Evolutionary conservation across 2,329 filamentous ascomycete species (phyloP).

Genomic region (Trematosphaeria pertusa): DNA sequence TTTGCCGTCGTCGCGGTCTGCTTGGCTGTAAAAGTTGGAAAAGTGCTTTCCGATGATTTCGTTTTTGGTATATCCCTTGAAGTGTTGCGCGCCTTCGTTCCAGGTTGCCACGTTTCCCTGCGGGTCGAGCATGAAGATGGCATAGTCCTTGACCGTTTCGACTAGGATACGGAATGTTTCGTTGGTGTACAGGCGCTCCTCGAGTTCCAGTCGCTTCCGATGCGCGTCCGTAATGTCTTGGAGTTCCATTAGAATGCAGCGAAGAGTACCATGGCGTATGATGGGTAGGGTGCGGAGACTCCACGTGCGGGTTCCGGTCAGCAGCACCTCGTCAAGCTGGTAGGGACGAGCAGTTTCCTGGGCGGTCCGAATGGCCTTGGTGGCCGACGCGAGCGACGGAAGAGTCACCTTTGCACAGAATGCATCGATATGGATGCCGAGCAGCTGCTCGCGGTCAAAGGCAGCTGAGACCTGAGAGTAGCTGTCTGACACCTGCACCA

Average conservation of each 20-base stretch:
- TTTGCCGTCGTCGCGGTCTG: slow-evolving; percentile 59
- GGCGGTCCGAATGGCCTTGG: slow-evolving; percentile 48
- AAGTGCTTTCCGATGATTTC: slow-evolving; percentile 67
- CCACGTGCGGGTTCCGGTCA: slow-evolving; percentile 30
- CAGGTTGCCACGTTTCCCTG: slow-evolving; percentile 64
- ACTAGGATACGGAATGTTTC: slow-evolving; percentile 68
- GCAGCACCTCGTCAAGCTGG: slow-evolving; percentile 40
- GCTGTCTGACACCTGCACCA: slow-evolving; percentile 53
- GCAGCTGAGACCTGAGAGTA: slow-evolving; percentile 46
- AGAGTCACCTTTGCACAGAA: slow-evolving; percentile 46
- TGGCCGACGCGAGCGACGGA: slow-evolving; percentile 45
- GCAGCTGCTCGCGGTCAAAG: slow-evolving; percentile 40
- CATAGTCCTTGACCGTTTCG: slow-evolving; percentile 67
- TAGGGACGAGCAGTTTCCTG: slow-evolving; percentile 45
- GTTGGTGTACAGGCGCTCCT: slow-evolving; percentile 54
- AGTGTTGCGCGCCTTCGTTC: slow-evolving; percentile 63
- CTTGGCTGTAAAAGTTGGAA: slow-evolving; percentile 62
- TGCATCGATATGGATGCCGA: slow-evolving; percentile 50
- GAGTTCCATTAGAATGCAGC: slow-evolving; percentile 54
- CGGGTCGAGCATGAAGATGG: slow-evolving; percentile 68
- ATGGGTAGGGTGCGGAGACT: slow-evolving; percentile 54
- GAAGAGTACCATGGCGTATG: slow-evolving; percentile 46
- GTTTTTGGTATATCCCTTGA: slow-evolving; percentile 62
- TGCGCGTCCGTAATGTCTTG: slow-evolving; percentile 46
- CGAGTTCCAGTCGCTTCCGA: slow-evolving; percentile 46